Evolutionary conservation across 257 asterid genomes (phyloP), one percentile per base, ranked within the genome.

Genomic region (Nicotiana noctiflora): DNA sequence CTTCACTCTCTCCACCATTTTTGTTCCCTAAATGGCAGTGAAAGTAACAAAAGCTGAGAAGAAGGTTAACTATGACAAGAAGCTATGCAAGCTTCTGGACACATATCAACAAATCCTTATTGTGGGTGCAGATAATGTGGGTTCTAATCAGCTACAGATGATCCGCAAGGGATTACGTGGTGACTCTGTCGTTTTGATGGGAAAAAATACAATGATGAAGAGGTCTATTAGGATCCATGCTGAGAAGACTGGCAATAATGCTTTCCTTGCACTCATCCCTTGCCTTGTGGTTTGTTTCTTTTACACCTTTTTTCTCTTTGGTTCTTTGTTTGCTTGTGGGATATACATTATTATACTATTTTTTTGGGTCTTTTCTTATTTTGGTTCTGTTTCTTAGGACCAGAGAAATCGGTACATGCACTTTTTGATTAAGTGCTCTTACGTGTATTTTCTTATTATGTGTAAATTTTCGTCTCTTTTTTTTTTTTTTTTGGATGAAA

Each of bases 141-240:
- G 89, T 8, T 86, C 89, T 6, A 81, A 19, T 56, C 86, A 86
- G 77, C 76, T 86, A 7, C 86, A 85, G 55, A 79, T 23, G 31
- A 85, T 85, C n/a, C 80, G 88, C 6, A 27, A 23, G 14, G 88
- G 88, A 1, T 80, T 85, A 2, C 84, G 88, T 18, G 86, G 88
- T 19, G 88, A 85, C 31, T 85, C 88, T 51, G 6, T 85, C 4
- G 75, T 85, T 55, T 59, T 85, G 61, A 85, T 85, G 88, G 88
- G 88, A 0, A 85, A 85, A 66, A 85, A 85, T 23, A 85, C 88
- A 46, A 83, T 85, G 88, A 85, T 85, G 86, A 85, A 85, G 79
- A 77, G 88, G 76, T 80, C 88, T 32, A 82, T 85, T 52, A 81
- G 55, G 63, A 53, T 83, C n/a, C 86, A 83, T 17, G 79, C 88